Percentiles rank a stretch among this genome's conserved stretches.
These are phyloP conservation scores for Tillandsia fasciculata DNA, from an alignment of 176 grass and related monocot genomes.

Conservation along the genomic window DNA sequence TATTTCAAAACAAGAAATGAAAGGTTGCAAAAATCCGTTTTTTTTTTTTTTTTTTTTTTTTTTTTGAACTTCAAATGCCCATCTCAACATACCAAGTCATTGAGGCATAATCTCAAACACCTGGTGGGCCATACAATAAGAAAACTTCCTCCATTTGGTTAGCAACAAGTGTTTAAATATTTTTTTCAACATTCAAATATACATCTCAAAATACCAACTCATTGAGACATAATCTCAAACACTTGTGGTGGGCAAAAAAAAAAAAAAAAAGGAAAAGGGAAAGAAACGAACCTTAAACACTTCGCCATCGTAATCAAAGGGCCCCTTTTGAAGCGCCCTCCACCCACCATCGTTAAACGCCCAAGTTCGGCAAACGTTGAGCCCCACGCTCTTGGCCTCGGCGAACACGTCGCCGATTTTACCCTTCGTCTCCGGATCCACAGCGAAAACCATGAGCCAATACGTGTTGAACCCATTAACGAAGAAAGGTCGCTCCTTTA, in stretches of 20 bases:
- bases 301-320: slow-evolving; percentile 46
- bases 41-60: too few species aligned
- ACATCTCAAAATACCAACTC: background rate
- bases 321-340: slow-evolving; percentile 54
- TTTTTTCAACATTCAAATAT: background rate
- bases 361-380: slow-evolving; percentile 85
- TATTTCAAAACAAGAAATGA: too few species aligned
- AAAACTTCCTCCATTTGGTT: background rate
- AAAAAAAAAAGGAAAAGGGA: background rate
- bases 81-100: background rate
- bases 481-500: slow-evolving; percentile 42
- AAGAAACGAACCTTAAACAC: slow-evolving; percentile 41
- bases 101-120: background rate
- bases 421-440: slow-evolving; percentile 31
- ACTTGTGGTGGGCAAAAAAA: background rate
- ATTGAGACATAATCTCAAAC: background rate
- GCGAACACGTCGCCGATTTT: slow-evolving; percentile 34
- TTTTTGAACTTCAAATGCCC: background rate
- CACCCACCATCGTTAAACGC: slow-evolving; percentile 67
- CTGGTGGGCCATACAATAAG: background rate
- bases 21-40: too few species aligned
- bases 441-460: slow-evolving; percentile 78
- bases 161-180: too few species aligned
- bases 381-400: slow-evolving; percentile 32
- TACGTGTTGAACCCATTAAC: slow-evolving; percentile 79